A percentile compares a stretch with the other conserved stretches of the same genome.
phyloP scores from a whole-genome alignment of 495 filamentous ascomycete species.

The Podospora conica region DNA sequence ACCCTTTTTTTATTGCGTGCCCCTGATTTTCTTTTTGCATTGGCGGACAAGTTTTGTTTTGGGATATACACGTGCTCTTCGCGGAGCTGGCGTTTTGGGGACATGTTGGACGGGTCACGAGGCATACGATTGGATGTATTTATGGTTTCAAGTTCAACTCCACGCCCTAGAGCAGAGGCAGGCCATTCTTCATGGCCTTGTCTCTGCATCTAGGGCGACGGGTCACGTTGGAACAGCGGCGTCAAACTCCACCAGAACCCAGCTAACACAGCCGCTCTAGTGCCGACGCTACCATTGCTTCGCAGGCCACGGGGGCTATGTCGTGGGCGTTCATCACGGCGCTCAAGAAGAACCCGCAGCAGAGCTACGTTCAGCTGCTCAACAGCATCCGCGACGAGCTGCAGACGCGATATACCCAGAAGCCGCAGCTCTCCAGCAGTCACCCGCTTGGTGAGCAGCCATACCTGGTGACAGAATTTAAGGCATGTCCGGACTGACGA shows the following conservation, averaged over 20 bases:
- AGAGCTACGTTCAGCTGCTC: conserved; percentile 92
- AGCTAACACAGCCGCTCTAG: conserved; percentile 31
- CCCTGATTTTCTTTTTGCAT: conserved; percentile 16
- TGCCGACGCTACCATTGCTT: conserved; percentile 59
- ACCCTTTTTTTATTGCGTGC: conserved; percentile 29
- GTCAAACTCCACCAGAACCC: background rate
- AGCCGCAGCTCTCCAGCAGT: conserved; percentile 93
- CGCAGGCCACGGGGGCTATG: conserved; percentile 95
- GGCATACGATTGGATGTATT: conserved; percentile 9
- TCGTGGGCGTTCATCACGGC: conserved; percentile 94
- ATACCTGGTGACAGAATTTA: conserved; percentile 27
- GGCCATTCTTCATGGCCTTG: conserved; percentile 26
- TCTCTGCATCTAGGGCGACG: conserved; percentile 48
- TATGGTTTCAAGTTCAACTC: conserved; percentile 17
- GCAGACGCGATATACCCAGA: conserved; percentile 82
- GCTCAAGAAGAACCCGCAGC: conserved; percentile 94
- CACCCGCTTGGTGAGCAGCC: conserved; percentile 74
- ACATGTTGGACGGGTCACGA: background rate
- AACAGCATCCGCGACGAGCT: conserved; percentile 95
- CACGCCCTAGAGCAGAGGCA: conserved; percentile 36
- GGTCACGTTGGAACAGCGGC: conserved; percentile 42
- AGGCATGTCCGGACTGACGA: conserved; percentile 21
- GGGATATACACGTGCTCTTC: background rate
- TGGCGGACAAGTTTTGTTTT: background rate
- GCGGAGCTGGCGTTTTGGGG: background rate